phyloP scores from a whole-genome alignment of 306 rosid genomes.

The Prunus padus region DNA sequence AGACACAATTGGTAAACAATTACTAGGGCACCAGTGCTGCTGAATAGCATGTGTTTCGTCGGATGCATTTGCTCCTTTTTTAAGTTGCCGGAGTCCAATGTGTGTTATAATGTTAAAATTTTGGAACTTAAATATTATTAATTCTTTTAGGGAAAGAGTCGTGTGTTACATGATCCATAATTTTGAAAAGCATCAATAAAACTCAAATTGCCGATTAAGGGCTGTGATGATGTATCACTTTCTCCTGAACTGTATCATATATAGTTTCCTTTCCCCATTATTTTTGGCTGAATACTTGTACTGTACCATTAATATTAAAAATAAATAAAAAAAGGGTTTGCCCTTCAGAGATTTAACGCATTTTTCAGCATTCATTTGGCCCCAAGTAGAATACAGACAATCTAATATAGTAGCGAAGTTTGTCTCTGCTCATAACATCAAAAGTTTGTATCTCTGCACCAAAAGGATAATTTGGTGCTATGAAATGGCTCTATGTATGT shows the following conservation, averaged over 20 bases:
- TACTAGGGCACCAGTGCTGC: conserved; percentile 60
- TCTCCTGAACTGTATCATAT: conserved; percentile 11
- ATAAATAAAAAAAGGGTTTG: not conserved
- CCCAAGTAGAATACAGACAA: too few species aligned
- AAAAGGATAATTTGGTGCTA: not conserved
- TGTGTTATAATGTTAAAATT: not conserved
- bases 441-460: not conserved
- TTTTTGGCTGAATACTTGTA: not conserved
- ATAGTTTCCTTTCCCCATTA: not conserved
- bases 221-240: conserved; percentile 20
- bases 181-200: conserved; percentile 41
- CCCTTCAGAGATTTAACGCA: not conserved
- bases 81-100: not conserved
- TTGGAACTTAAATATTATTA: not conserved
- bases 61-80: conserved; percentile 18
- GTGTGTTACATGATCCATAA: conserved; percentile 27
- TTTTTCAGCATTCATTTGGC: too few species aligned
- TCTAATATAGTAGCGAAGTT: too few species aligned
- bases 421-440: too few species aligned
- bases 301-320: not conserved
- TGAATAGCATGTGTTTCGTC: conserved; percentile 29
- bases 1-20: conserved; percentile 58
- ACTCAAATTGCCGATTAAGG: conserved; percentile 20
- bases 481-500: not conserved
- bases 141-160: not conserved